Conservation (phyloP, 257 asterid species). For the Datura wrightii region DNA sequence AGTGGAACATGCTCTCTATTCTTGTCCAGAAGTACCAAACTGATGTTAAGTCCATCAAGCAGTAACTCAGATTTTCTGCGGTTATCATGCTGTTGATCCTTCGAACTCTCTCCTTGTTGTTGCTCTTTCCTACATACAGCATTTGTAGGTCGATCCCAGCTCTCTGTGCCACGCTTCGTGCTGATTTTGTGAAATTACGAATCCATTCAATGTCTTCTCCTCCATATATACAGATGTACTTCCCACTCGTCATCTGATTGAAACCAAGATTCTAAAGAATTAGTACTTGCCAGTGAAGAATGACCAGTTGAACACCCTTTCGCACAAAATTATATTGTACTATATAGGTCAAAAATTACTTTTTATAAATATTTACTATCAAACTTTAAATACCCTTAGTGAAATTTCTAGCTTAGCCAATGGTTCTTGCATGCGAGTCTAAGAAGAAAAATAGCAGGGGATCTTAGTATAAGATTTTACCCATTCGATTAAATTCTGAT, state of each 20-base stretch:
- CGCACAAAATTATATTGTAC: no score
- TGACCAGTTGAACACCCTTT: neutral
- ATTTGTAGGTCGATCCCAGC: constrained; percentile 56
- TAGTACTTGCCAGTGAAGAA: neutral
- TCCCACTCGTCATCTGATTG: constrained; percentile 53
- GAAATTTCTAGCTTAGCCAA: no score
- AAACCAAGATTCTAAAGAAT: neutral
- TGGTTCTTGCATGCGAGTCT: no score
- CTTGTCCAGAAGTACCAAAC: constrained; percentile 83
- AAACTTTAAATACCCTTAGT: no score
- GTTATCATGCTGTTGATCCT: constrained; percentile 44
- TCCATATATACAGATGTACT: constrained; percentile 72
- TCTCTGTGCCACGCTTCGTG: constrained; percentile 41
- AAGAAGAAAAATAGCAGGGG: neutral
- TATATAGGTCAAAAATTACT: neutral
- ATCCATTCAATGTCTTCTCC: constrained; percentile 81
- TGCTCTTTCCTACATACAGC: constrained; percentile 69
- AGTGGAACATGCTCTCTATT: constrained; percentile 80
- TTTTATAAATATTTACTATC: neutral
- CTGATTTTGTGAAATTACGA: constrained; percentile 44
- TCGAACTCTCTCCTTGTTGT: constrained; percentile 48
- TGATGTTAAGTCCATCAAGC: constrained; percentile 54
- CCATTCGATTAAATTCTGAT: constrained; percentile 58
- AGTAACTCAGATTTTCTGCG: constrained; percentile 45
- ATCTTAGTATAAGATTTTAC: constrained; percentile 42